Evolutionary conservation across 768 basidiomycete genomes (phyloP), one percentile per base, ranked within the genome.

Genomic region (Serpula lacrymans): DNA sequence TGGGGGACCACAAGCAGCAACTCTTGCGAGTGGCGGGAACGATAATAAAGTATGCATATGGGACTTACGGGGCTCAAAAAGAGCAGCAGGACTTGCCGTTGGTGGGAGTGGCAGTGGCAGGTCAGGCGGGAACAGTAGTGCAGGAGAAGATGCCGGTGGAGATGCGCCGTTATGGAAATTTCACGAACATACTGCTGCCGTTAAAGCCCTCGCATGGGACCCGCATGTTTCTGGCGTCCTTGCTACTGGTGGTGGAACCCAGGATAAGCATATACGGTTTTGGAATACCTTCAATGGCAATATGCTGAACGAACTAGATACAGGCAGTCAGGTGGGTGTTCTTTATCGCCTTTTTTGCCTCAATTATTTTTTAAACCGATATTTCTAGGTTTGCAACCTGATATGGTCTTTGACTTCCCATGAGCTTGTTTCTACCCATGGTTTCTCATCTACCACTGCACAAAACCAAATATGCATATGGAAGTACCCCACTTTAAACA

Each of bases 41-140:
- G 95, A 99, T 64, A 99, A 99, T 67, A 97, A 97, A 67, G 88
- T 99, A 13, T 92, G 90, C 53, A 92, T 99, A 39, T 99, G 94
- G 90, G 93, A 97, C 57, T 66, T 91, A 40, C 74, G 88, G 41
- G 87, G 84, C 7, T 76, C 78, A 5, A 69, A 70, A 50, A 62
- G 58, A 17, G 60, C 55, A 17, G 42, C 53, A 1, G 51, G 55
- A 26, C 48, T 53, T 27, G 49, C 53, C 13, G 62, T 60, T 10
- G 57, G 54, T 6, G 62, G 57, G 11, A 62, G 54, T 11, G 60
- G 58, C 2, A 58, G 55, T 11, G 37, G 51, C 2, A 49, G 52
- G 31, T 53, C 53, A 3, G 50, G 51, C 11, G 53, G 52, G 5
- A 54, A 50, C 17, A 53, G 47, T 25, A 47, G 47, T n/a, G 60